Evolutionary conservation across 352 stramenopile species (phyloP).

Genomic region (Albugo candida): DNA sequence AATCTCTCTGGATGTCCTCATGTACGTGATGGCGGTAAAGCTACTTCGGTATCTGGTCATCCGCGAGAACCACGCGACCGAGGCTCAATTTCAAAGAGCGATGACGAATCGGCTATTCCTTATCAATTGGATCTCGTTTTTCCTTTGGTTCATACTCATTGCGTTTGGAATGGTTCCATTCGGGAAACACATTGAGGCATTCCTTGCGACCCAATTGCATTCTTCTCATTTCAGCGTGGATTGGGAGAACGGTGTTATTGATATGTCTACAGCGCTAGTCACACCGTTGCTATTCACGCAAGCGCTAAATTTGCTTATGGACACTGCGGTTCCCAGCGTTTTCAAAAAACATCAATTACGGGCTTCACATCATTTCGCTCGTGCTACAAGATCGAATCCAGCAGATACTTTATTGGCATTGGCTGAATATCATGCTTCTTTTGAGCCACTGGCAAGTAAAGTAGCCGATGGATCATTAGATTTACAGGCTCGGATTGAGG

Average conservation of each 20-base stretch:
- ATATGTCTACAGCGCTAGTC: conserved; percentile 75
- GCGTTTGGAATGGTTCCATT: conserved; percentile 78
- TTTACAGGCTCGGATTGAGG: conserved; percentile 71
- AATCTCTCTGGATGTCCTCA: conserved; percentile 65
- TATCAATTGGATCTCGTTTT: conserved; percentile 83
- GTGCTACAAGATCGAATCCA: conserved; percentile 63
- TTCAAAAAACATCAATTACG: conserved; percentile 43
- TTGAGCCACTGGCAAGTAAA: conserved; percentile 34
- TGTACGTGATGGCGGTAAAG: conserved; percentile 69
- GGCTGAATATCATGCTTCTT: conserved; percentile 65
- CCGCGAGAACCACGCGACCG: conserved; percentile 63
- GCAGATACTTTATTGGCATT: conserved; percentile 60
- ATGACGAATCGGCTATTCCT: conserved; percentile 74
- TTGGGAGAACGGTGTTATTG: conserved; percentile 70
- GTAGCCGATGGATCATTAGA: conserved; percentile 19
- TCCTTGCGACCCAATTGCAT: conserved; percentile 54
- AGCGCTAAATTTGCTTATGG: conserved; percentile 67
- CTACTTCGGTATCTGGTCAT: conserved; percentile 68
- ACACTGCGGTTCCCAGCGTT: conserved; percentile 47
- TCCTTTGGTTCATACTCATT: conserved; percentile 79
- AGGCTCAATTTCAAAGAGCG: conserved; percentile 61
- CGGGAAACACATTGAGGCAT: conserved; percentile 54
- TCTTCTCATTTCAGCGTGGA: conserved; percentile 65
- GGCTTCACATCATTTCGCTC: conserved; percentile 42
- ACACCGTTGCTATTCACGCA: conserved; percentile 72